These are phyloP conservation scores for Helianthus annuus DNA, from an alignment of 129 eudicot genomes.

Conservation along the genomic window DNA sequence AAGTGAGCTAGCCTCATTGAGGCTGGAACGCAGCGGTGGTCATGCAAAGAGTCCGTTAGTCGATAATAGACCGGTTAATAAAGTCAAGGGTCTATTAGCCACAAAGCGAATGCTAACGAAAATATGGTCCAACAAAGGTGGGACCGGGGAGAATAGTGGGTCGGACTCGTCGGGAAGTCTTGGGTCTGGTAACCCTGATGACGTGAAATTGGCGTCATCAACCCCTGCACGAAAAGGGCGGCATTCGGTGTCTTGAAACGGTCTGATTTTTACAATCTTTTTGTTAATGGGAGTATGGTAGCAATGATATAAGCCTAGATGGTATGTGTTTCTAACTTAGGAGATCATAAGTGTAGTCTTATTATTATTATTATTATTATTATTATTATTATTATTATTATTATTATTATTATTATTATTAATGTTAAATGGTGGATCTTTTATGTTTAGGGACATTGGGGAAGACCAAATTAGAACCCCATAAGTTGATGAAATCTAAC, in stretches of 20 bases:
- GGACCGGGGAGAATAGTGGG: constrained; percentile 71
- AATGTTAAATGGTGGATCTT: constrained; percentile 19
- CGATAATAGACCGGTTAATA: constrained; percentile 58
- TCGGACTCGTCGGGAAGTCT: constrained; percentile 93
- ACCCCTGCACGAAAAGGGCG: constrained; percentile 68
- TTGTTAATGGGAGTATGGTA: constrained; percentile 21
- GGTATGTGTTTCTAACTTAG: constrained; percentile 23
- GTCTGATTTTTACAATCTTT: constrained; percentile 16
- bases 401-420: not conserved
- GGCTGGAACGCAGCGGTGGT: constrained; percentile 46
- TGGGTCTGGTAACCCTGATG: constrained; percentile 68
- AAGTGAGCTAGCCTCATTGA: constrained; percentile 82
- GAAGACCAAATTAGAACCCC: constrained; percentile 21
- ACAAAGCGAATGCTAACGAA: constrained; percentile 68
- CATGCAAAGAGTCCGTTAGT: constrained; percentile 35
- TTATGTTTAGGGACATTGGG: constrained; percentile 19
- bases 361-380: not conserved
- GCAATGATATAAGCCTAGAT: constrained; percentile 12
- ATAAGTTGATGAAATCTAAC: constrained; percentile 23
- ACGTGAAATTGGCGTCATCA: constrained; percentile 51
- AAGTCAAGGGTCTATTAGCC: constrained; percentile 69
- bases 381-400: constrained; percentile 4
- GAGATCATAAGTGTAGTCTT: constrained; percentile 33
- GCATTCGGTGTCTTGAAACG: constrained; percentile 56
- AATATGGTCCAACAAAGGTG: constrained; percentile 71